Evolutionary conservation across 108 stramenopile genomes (phyloP).

Genomic region (Nitzschia palea): DNA sequence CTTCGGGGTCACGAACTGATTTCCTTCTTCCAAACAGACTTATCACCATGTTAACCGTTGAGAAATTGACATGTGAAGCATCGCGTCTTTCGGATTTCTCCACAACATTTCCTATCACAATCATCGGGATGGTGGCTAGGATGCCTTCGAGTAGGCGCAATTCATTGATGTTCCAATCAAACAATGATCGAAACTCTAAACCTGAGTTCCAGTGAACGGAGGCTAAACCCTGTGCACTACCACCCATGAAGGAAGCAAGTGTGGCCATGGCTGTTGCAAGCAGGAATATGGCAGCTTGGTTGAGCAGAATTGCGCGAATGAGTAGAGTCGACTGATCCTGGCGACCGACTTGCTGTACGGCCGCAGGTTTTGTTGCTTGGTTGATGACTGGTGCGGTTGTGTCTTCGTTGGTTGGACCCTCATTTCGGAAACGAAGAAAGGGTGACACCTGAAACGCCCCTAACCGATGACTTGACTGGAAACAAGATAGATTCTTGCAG

Average conservation of each 20-base stretch:
- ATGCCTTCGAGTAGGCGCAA: slow-evolving; percentile 38
- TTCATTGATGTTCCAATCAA: slow-evolving; percentile 20
- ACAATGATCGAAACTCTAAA: slow-evolving; percentile 18
- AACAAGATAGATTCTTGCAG: neutral
- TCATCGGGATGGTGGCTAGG: slow-evolving; percentile 49
- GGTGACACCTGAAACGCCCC: slow-evolving; percentile 2
- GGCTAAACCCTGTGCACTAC: slow-evolving; percentile 6
- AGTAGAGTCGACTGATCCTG: slow-evolving; percentile 11
- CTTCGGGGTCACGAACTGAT: slow-evolving; percentile 12
- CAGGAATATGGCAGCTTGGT: slow-evolving; percentile 25
- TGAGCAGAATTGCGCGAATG: slow-evolving; percentile 26
- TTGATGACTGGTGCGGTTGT: neutral
- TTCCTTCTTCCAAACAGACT: slow-evolving; percentile 53
- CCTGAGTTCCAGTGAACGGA: slow-evolving; percentile 23
- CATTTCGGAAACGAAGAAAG: neutral
- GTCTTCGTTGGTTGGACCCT: too few relatives aligned
- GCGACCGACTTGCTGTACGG: neutral
- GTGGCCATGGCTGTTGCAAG: slow-evolving; percentile 16
- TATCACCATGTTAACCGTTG: slow-evolving; percentile 57
- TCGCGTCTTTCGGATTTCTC: slow-evolving; percentile 39
- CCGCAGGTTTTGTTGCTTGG: neutral
- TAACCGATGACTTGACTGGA: neutral
- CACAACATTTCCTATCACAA: slow-evolving; percentile 25
- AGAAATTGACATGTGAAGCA: slow-evolving; percentile 37
- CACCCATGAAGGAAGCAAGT: neutral